Evolutionary conservation across 2,329 filamentous ascomycete genomes (phyloP), one percentile per base, ranked within the genome.

Genomic region (Alternaria postmessia): DNA sequence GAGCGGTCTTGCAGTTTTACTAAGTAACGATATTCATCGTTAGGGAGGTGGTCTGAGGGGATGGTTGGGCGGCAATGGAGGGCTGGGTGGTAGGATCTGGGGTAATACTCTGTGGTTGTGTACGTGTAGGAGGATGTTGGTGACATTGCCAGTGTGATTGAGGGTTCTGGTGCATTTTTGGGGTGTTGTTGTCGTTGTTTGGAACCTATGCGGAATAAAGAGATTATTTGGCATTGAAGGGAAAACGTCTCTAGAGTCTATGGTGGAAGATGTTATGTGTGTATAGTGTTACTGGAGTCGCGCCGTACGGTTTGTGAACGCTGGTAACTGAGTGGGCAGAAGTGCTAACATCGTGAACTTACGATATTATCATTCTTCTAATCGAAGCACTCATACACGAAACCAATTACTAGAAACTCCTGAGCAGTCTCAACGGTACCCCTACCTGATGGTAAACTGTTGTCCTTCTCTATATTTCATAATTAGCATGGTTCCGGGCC

Each of bases 21-120:
- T 7, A 66, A 46, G 7, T 24, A 47, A 16, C 42, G 46, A 22
- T 54, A 61, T 36, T 66, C 64, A 6, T 66, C 62, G 5, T 30
- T 47, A 1, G 64, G 64, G 6, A 66, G 64, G 48, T 49, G 46
- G 34, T 38, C 44, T 14, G 43, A 9, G 6, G 52, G n/a, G 9
- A 36, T 24, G 30, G 18, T 30, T 11, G 30, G n/a, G 7, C 32
- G 16, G 24, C 28, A 48, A 34, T 20, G 22, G 16, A 51, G 24
- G 5, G 36, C 22, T 22, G 36, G 49, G 6, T 51, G 49, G 24
- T 51, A 39, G 30, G 32, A 39, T 41, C 5, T 11, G 12, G 24
- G 36, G 16, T 41, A 30, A 16, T 18, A 28, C 4, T 24, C 5
- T 14, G 22, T n/a, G 14, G 48, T 9, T 22, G 7, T 36, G 12